These are phyloP conservation scores for Ramaria rubella DNA, from an alignment of 768 basidiomycete genomes.

Conservation along the genomic window DNA sequence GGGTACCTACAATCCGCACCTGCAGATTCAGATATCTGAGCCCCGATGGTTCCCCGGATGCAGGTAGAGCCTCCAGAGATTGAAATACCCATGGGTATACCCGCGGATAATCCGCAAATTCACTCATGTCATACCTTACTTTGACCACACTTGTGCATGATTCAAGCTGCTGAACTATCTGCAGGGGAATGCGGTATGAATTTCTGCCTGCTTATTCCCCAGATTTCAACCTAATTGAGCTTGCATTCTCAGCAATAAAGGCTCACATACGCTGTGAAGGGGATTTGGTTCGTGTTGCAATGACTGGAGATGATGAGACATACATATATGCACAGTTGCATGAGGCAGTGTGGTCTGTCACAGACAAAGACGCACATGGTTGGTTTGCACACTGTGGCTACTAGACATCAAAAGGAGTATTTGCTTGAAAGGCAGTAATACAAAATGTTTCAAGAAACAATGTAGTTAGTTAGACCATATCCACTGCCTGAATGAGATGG, in stretches of 20 bases:
- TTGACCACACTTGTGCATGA: not conserved
- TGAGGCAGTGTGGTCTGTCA: constrained; percentile 19
- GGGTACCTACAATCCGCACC: too few relatives aligned
- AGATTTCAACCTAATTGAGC: constrained; percentile 26
- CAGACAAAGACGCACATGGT: constrained; percentile 12
- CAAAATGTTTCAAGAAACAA: not conserved
- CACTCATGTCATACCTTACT: too few relatives aligned
- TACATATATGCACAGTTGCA: constrained; percentile 20
- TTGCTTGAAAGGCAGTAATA: not conserved
- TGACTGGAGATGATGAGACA: constrained; percentile 13
- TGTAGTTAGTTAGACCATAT: not conserved
- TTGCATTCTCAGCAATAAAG: constrained; percentile 25
- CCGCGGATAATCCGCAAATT: too few relatives aligned
- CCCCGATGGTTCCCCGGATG: too few relatives aligned
- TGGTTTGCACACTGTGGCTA: constrained; percentile 20
- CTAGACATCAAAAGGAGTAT: not conserved
- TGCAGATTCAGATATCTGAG: too few relatives aligned
- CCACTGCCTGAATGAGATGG: not conserved
- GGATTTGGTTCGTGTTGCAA: constrained; percentile 11
- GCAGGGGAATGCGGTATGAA: constrained; percentile 7
- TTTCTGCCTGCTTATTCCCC: constrained; percentile 24
- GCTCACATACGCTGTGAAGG: constrained; percentile 17
- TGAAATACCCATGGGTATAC: too few relatives aligned
- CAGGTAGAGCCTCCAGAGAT: too few relatives aligned
- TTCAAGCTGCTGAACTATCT: not conserved